These are phyloP conservation scores for Astragalus membranaceus DNA, from an alignment of 306 rosid genomes.

Conservation along the genomic window DNA sequence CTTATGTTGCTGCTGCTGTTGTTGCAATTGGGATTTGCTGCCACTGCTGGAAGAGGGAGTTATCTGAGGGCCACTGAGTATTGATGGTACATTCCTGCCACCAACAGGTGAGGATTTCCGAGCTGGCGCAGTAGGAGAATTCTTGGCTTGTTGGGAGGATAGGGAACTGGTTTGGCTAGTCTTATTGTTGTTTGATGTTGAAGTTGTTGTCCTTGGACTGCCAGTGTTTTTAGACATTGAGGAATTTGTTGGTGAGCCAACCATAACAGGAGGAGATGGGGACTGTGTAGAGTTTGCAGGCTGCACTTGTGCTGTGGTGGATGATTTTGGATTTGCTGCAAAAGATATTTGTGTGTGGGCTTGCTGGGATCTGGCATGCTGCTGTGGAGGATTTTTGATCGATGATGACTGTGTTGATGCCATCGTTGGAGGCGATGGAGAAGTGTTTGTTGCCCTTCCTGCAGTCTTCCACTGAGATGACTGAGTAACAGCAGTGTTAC, in stretches of 20 bases:
- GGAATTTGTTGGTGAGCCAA: conserved; percentile 79
- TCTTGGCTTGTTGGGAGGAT: conserved; percentile 68
- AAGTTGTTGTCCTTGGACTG: conserved; percentile 75
- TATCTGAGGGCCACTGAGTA: conserved; percentile 59
- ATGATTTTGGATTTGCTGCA: conserved; percentile 59
- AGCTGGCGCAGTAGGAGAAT: conserved; percentile 35
- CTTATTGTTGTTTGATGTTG: conserved; percentile 56
- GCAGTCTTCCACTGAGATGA: conserved; percentile 90
- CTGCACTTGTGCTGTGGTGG: conserved; percentile 50
- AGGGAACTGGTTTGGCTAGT: conserved; percentile 56
- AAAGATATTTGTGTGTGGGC: conserved; percentile 79
- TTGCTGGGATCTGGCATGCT: conserved; percentile 66
- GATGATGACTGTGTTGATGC: conserved; percentile 61
- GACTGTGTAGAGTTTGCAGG: conserved; percentile 60
- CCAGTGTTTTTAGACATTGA: conserved; percentile 80
- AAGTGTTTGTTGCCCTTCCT: conserved; percentile 37
- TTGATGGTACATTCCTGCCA: conserved; percentile 67
- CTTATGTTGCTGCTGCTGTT: conserved; percentile 38
- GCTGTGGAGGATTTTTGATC: conserved; percentile 54
- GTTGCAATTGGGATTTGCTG: conserved; percentile 40
- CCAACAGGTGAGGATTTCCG: conserved; percentile 84
- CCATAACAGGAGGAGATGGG: conserved; percentile 73
- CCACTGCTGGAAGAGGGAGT: conserved; percentile 45
- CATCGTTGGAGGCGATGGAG: conserved; percentile 55
- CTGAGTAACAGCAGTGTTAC: conserved; percentile 61